phyloP scores from a whole-genome alignment of 2,329 filamentous ascomycete species.

The Neocucurbitaria cava region DNA sequence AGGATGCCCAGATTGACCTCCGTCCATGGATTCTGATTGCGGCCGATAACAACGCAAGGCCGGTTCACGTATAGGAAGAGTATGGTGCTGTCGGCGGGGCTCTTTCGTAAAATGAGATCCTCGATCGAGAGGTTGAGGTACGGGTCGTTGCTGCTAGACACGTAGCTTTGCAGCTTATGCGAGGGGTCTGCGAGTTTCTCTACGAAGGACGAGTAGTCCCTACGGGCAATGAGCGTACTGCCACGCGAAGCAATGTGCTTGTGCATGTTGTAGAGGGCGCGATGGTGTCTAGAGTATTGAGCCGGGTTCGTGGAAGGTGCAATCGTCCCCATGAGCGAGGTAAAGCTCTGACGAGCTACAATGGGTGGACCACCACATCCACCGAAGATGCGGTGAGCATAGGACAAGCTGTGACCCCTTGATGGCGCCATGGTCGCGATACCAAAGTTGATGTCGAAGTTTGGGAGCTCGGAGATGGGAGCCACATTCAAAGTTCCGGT shows the following conservation, averaged over 20 bases:
- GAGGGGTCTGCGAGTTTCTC: constrained; percentile 38
- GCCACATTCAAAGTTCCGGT: constrained; percentile 1
- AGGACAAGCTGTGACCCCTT: constrained; percentile 11
- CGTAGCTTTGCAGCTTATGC: constrained; percentile 54
- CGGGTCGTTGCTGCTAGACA: constrained; percentile 69
- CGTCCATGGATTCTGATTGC: constrained; percentile 97
- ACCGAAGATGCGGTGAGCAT: background rate
- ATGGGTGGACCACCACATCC: background rate
- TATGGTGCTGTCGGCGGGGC: constrained; percentile 73
- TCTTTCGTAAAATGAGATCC: constrained; percentile 82
- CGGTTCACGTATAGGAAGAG: constrained; percentile 89
- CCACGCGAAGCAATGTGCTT: background rate
- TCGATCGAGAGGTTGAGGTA: constrained; percentile 94
- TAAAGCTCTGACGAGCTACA: background rate
- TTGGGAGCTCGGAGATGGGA: constrained; percentile 2
- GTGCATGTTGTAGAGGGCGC: background rate
- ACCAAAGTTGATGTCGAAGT: constrained; percentile 5
- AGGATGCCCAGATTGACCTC: constrained; percentile 80
- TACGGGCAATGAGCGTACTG: background rate
- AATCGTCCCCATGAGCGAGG: background rate
- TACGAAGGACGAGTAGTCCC: constrained; percentile 33
- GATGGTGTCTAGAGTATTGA: background rate
- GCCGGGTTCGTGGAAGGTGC: background rate
- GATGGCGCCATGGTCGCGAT: constrained; percentile 25
- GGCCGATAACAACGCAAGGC: constrained; percentile 87